Conservation (phyloP, 805 yeast genomes). For the Lachancea cidri region DNA sequence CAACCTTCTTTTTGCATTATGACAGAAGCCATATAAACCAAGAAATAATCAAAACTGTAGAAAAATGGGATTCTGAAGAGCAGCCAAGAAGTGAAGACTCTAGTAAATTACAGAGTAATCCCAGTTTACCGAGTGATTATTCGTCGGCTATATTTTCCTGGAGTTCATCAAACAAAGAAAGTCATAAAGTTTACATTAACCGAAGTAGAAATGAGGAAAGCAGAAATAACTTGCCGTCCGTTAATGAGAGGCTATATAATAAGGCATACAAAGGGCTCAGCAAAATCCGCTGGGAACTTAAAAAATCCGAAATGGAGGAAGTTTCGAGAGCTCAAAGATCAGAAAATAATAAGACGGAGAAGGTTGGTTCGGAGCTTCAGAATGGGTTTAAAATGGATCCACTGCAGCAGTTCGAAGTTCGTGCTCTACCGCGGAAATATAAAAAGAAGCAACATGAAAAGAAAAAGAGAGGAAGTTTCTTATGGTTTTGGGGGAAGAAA, state of each 20-base stretch:
- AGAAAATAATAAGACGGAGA: background rate
- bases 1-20: conserved; percentile 2
- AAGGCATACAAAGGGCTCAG: conserved; percentile 9
- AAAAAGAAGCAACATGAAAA: conserved; percentile 16
- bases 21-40: conserved; percentile 8
- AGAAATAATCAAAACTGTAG: conserved; percentile 10
- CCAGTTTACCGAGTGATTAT: conserved; percentile 17
- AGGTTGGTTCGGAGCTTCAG: background rate
- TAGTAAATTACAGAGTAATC: conserved; percentile 5
- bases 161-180: conserved; percentile 20
- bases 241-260: conserved; percentile 16
- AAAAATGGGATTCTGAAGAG: conserved; percentile 24
- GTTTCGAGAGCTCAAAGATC: background rate
- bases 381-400: conserved; percentile 28
- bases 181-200: background rate
- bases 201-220: conserved; percentile 1
- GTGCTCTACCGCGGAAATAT: conserved; percentile 22
- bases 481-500: conserved; percentile 25
- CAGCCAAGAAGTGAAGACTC: conserved; percentile 9
- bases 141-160: conserved; percentile 28
- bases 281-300: conserved; percentile 7
- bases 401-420: conserved; percentile 24
- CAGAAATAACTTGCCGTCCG: conserved; percentile 6
- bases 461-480: conserved; percentile 18
- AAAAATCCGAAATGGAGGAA: conserved; percentile 3